These are phyloP conservation scores for Rosa lucieae DNA, from an alignment of 306 rosid species.

Conservation along the genomic window DNA sequence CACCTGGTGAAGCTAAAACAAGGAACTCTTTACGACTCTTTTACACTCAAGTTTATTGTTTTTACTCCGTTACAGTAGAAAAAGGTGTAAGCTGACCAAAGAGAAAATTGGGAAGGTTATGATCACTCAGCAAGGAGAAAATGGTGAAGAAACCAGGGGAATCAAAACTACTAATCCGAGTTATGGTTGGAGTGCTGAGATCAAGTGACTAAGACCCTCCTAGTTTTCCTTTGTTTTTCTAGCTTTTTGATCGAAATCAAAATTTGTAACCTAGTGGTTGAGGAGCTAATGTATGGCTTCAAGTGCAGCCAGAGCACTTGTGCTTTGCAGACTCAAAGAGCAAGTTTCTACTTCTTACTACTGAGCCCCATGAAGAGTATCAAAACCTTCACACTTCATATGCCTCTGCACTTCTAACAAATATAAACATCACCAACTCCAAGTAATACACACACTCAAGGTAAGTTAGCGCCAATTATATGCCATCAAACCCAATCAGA, in stretches of 20 bases:
- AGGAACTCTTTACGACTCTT: background rate
- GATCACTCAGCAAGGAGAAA: background rate
- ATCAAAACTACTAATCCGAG: background rate
- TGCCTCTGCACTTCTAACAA: background rate
- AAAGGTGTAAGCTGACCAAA: background rate
- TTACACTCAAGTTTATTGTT: background rate
- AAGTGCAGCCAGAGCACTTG: background rate
- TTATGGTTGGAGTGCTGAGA: background rate
- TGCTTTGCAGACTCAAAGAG: background rate
- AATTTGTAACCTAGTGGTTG: background rate
- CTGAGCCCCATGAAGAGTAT: background rate
- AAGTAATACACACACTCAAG: background rate
- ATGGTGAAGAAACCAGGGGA: background rate
- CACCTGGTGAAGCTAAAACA: background rate
- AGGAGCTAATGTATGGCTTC: background rate
- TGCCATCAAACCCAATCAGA: background rate
- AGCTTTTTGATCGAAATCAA: background rate
- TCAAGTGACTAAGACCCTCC: background rate
- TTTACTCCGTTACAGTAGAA: background rate
- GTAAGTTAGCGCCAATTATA: background rate
- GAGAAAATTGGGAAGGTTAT: background rate
- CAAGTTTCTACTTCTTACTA: background rate
- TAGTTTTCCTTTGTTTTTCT: background rate
- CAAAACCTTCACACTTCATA: background rate
- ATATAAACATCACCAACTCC: background rate